A percentile compares a stretch with the other conserved stretches of the same genome.
phyloP scores from a whole-genome alignment of 192 early-diverging fungal species.

The Backusella mclennaniae region DNA sequence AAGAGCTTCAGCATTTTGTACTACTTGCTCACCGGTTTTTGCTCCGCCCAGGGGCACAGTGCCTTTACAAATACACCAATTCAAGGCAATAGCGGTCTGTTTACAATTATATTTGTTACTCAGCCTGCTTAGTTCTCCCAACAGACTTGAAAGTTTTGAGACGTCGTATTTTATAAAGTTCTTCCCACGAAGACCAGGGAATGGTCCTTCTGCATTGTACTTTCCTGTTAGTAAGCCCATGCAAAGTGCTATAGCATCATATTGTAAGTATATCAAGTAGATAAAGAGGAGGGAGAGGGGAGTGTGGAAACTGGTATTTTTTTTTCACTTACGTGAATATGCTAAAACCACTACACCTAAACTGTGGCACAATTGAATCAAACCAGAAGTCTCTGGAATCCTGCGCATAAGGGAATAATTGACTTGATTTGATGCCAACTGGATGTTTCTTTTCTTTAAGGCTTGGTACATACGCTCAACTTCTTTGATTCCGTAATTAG shows the following conservation, averaged over 20 bases:
- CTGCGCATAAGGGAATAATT: slow-evolving; percentile 54
- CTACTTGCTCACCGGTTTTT: slow-evolving; percentile 42
- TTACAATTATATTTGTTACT: slow-evolving; percentile 8
- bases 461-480: slow-evolving; percentile 42
- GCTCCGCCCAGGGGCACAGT: slow-evolving; percentile 49
- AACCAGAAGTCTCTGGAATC: slow-evolving; percentile 64
- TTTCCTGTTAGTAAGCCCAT: slow-evolving; percentile 21
- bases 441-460: slow-evolving; percentile 41
- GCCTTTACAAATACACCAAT: slow-evolving; percentile 47
- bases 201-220: not conserved
- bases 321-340: slow-evolving; percentile 49
- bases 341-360: slow-evolving; percentile 72
- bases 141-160: slow-evolving; percentile 4
- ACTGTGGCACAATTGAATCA: slow-evolving; percentile 69
- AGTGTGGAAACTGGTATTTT: not conserved
- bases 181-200: not conserved
- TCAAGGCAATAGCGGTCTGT: slow-evolving; percentile 40
- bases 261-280: not conserved
- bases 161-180: slow-evolving; percentile 4
- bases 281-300: not conserved
- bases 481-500: slow-evolving; percentile 46
- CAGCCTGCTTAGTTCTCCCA: slow-evolving; percentile 3
- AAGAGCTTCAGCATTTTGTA: slow-evolving; percentile 41
- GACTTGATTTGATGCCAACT: slow-evolving; percentile 48
- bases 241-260: slow-evolving; percentile 5